Base-by-base conservation (phyloP, 768 basidiomycete genomes). In the Postia placenta region DNA sequence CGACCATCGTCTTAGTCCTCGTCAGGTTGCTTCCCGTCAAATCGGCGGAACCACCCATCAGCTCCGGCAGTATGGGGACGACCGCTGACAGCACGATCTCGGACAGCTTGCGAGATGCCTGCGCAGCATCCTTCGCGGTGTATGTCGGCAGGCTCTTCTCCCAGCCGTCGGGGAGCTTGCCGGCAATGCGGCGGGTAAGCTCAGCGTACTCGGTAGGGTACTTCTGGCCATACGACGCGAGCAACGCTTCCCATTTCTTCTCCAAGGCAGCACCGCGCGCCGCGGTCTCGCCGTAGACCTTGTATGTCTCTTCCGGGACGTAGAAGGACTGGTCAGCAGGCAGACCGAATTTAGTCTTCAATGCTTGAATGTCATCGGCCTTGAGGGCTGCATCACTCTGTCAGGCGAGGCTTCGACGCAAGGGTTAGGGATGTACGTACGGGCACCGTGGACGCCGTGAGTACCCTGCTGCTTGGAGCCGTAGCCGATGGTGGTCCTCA, bases 401-500 rank as follows among this genome's bases (percentile, higher is more conserved):
- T 38, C 45, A 30, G 55, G 35, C 50, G 25, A 48, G 51, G 48
- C n/a, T 11, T 12, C 20, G 42, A 6, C 47, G 35, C 19, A 47
- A n/a, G 22, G 33, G 36, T 48, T 46, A n/a, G 40, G 17, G 20
- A 26, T 24, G 23, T 11, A 35, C 91, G 62, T 63, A 93, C 89
- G 92, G 68, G 92, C 66, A 57, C 94, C 93, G 67, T 97, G 94
- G 53, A 96, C 91, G 58, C 90, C 90, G 62, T 95, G 92, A 7
- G 92, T 92, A 53, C 94, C 94, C 67, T 92, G 86, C 63, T 83
- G 78, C 73, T 88, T 90, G 27, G 94, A 96, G 53, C 94, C 94
- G 63, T 78, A 96, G 35, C 94, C 94, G 54, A 97, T 97, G 39
- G 86, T 96, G 46, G 94, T 96, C 60, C 75, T 81, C 48, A 95